phyloP scores from a whole-genome alignment of 306 rosid species.

The Rubus parviflorus region DNA sequence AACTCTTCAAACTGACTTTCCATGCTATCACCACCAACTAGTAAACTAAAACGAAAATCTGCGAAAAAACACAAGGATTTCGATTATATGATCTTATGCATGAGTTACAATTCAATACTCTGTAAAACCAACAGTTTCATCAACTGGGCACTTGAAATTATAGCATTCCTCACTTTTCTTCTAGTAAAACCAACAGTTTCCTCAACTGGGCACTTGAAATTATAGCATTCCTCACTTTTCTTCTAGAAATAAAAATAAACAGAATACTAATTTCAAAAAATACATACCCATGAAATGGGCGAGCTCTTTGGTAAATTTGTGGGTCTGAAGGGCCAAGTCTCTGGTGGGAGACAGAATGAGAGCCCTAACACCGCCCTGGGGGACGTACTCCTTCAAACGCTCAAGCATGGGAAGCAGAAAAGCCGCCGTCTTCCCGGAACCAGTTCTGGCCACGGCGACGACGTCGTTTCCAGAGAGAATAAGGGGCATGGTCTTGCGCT shows the following conservation, averaged over 20 bases:
- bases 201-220: too few species aligned
- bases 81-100: background rate
- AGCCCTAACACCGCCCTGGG: slow-evolving; percentile 83
- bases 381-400: slow-evolving; percentile 68
- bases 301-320: slow-evolving; percentile 78
- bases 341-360: slow-evolving; percentile 82
- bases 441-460: slow-evolving; percentile 97
- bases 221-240: too few species aligned
- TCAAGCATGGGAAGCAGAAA: slow-evolving; percentile 87
- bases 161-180: too few species aligned
- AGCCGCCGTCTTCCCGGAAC: slow-evolving; percentile 96
- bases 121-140: too few species aligned
- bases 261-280: background rate
- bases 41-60: slow-evolving; percentile 84
- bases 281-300: slow-evolving; percentile 64
- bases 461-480: slow-evolving; percentile 83
- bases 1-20: slow-evolving; percentile 85
- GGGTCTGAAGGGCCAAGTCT: slow-evolving; percentile 87
- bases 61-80: slow-evolving; percentile 3
- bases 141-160: too few species aligned
- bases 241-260: too few species aligned
- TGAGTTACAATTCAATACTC: too few species aligned
- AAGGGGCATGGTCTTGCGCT: slow-evolving; percentile 90
- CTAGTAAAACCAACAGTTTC: too few species aligned
- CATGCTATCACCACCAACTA: slow-evolving; percentile 98